Conservation (phyloP, 1,284 basidiomycete species). For the Albatrellus sp. region DNA sequence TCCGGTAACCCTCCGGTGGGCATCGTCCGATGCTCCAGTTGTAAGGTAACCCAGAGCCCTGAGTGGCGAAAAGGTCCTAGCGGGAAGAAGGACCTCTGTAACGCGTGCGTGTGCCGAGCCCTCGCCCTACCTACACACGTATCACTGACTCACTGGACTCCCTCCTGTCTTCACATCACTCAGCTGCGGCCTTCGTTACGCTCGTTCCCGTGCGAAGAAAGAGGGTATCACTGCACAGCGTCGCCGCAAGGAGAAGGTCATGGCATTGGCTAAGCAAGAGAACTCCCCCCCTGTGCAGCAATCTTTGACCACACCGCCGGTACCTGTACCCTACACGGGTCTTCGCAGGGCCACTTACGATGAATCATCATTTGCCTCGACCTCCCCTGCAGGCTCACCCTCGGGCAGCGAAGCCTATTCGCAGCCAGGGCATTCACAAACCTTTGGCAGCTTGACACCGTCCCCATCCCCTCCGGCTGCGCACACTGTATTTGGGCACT, state of each 20-base stretch:
- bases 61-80: constrained; percentile 91
- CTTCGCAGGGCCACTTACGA: constrained; percentile 31
- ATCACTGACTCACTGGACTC: constrained; percentile 13
- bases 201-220: constrained; percentile 73
- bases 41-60: constrained; percentile 75
- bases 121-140: neutral
- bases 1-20: constrained; percentile 59
- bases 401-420: constrained; percentile 45
- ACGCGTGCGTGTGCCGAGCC: constrained; percentile 53
- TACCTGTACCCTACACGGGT: constrained; percentile 21
- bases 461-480: constrained; percentile 51
- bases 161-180: constrained; percentile 16
- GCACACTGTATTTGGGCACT: constrained; percentile 29
- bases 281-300: constrained; percentile 20
- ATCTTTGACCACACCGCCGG: constrained; percentile 25
- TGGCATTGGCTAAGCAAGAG: constrained; percentile 20
- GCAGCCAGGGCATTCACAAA: constrained; percentile 27
- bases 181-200: constrained; percentile 72
- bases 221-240: constrained; percentile 41
- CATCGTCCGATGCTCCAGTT: constrained; percentile 68
- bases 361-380: constrained; percentile 33
- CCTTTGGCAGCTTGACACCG: constrained; percentile 28
- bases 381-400: constrained; percentile 35
- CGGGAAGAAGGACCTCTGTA: constrained; percentile 87
- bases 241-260: constrained; percentile 30